Base-by-base conservation (phyloP, 2,329 filamentous ascomycete genomes). In the Alternaria brassicicola region DNA sequence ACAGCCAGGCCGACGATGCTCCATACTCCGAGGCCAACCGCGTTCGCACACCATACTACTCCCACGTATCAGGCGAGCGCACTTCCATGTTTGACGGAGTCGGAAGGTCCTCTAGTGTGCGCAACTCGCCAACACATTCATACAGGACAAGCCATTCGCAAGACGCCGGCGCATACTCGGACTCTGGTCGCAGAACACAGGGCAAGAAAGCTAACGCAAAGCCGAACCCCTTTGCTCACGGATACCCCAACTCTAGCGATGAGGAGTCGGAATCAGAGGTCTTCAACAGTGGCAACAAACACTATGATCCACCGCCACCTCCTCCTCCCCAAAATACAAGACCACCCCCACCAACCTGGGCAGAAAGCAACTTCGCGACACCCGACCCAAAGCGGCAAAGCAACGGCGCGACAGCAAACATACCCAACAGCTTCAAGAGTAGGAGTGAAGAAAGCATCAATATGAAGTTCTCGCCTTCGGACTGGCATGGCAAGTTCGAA, bases 11-110 rank as follows among this genome's bases (percentile, higher is more conserved):
- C 8, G 59, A 66, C 19, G 67, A 76, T 47, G 68, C 68, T 10
- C 73, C 73, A 15, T 85, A 73, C 69, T 79, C 74, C 47, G 85
- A 80, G 65, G 78, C 69, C 23, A 80, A 78, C 41, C 81, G 86
- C 39, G 75, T 78, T 7, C 80, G 85, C 46, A 84, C 83, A 21
- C 82, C 81, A 41, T 88, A 88, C 70, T 81, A 64, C 25, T 71
- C 83, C 13, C 79, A 79, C 4, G 73, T 78, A 28, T 79, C 81
- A 52, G 85, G 86, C 30, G 86, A 88, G 69, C 84, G 80, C 63
- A 87, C 83, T 0, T 83, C 84, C 54, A 80, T 87, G 65, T 81
- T 81, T 36, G 81, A 83, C 31, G 80, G 80, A 15, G 64, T 87
- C 8, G 78, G 80, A 42, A 80, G 84, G 42, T 85, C 85, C 52